A percentile compares a stretch with the other conserved stretches of the same genome.
phyloP scores from a whole-genome alignment of 179 eudicot species.

The Silene vulgaris region DNA sequence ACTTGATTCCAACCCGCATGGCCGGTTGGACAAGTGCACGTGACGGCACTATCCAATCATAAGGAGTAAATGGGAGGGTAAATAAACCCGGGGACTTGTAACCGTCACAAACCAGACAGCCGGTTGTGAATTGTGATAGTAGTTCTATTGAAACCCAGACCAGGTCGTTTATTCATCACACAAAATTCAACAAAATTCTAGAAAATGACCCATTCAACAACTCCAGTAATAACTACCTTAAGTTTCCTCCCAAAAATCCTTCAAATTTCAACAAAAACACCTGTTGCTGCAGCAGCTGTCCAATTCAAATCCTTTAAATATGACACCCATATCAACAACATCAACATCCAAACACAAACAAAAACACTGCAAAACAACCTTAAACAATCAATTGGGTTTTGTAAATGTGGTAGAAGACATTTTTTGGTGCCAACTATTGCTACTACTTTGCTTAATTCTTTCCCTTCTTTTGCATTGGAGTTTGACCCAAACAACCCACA shows the following conservation, averaged over 20 bases:
- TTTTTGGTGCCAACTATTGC: slow-evolving; percentile 35
- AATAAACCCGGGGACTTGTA: no score
- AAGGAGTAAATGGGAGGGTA: no score
- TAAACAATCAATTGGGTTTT: slow-evolving; percentile 20
- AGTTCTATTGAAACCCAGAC: not conserved
- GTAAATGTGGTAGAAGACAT: slow-evolving; percentile 55
- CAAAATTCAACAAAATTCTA: not conserved
- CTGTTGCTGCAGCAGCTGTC: no score
- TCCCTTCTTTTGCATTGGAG: slow-evolving; percentile 29
- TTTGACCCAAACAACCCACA: slow-evolving; percentile 14
- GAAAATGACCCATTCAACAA: slow-evolving; percentile 19
- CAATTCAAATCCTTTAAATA: slow-evolving; percentile 4
- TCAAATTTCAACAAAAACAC: slow-evolving; percentile 7
- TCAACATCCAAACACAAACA: not conserved
- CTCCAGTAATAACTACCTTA: slow-evolving; percentile 12
- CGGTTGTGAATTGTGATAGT: no score
- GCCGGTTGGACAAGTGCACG: no score
- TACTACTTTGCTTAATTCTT: slow-evolving; percentile 27
- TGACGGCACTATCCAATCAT: no score
- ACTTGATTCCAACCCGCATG: no score
- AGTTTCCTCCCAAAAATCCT: slow-evolving; percentile 13
- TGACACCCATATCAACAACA: not conserved
- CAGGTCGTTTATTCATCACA: not conserved
- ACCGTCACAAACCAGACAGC: no score
- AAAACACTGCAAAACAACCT: not conserved